Conservation (phyloP, 441 rosid genomes). For the Syzygium syzygioides region DNA sequence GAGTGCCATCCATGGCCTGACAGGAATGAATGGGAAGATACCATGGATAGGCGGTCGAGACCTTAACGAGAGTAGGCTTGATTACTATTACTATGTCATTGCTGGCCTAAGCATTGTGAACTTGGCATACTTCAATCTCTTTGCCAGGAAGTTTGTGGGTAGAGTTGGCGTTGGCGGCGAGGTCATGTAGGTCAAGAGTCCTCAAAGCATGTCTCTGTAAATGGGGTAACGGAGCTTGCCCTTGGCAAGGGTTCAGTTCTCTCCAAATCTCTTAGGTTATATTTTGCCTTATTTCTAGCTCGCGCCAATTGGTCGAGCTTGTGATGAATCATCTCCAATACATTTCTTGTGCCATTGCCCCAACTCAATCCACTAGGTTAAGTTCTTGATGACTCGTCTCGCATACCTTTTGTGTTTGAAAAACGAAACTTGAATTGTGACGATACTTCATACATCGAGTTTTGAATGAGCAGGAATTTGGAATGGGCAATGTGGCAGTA, state of each 20-base stretch:
- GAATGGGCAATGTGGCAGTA: neutral
- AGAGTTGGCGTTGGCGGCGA: neutral
- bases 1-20: neutral
- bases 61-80: constrained; percentile 7
- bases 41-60: constrained; percentile 7
- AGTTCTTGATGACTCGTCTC: neutral
- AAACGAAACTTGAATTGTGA: neutral
- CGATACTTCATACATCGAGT: neutral
- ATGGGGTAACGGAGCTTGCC: neutral
- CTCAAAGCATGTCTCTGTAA: neutral
- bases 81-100: constrained; percentile 5
- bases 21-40: neutral
- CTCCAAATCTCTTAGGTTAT: neutral
- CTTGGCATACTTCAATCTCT: constrained; percentile 8
- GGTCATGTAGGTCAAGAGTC: neutral
- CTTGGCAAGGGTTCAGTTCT: neutral
- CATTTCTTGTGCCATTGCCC: neutral
- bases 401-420: neutral
- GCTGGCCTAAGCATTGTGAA: neutral
- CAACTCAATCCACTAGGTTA: neutral
- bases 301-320: neutral
- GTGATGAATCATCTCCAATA: neutral
- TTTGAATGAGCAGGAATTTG: neutral
- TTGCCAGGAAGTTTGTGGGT: constrained; percentile 3
- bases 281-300: neutral